These are phyloP conservation scores for Mycothermus thermophilus DNA, from an alignment of 495 filamentous ascomycete species.

Conservation along the genomic window DNA sequence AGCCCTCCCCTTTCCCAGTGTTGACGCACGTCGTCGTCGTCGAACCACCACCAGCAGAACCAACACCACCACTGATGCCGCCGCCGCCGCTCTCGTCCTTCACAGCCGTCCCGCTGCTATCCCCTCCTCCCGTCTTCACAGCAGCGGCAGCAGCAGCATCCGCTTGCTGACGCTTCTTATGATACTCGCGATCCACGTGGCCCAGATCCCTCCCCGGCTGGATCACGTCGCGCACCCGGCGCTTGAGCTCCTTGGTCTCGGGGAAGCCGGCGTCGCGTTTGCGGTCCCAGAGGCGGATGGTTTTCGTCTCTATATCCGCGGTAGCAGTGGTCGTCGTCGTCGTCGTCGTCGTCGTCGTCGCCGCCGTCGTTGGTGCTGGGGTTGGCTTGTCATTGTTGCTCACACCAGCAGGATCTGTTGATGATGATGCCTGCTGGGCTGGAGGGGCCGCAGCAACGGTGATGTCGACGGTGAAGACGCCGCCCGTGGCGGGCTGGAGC, in stretches of 20 bases:
- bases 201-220: slow-evolving; percentile 65
- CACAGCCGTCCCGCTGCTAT: neutral
- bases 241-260: slow-evolving; percentile 82
- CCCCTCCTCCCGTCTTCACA: neutral
- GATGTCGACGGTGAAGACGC: slow-evolving; percentile 63
- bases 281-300: slow-evolving; percentile 65
- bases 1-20: slow-evolving; percentile 17
- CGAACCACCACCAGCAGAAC: too few species aligned
- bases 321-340: too few species aligned
- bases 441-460: slow-evolving; percentile 17
- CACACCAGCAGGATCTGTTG: too few species aligned
- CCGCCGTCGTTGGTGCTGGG: neutral
- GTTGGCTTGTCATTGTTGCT: too few species aligned
- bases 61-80: neutral
- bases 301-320: too few species aligned
- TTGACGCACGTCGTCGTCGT: too few species aligned
- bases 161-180: too few species aligned
- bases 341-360: neutral
- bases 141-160: too few species aligned
- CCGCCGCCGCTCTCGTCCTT: neutral
- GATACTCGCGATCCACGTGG: slow-evolving; percentile 54
- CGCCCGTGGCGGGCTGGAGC: slow-evolving; percentile 75
- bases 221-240: slow-evolving; percentile 70
- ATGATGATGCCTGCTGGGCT: too few species aligned
- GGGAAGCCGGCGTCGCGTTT: slow-evolving; percentile 85